Conservation (phyloP, 768 basidiomycete genomes). For the Kwoniella sp. region DNA sequence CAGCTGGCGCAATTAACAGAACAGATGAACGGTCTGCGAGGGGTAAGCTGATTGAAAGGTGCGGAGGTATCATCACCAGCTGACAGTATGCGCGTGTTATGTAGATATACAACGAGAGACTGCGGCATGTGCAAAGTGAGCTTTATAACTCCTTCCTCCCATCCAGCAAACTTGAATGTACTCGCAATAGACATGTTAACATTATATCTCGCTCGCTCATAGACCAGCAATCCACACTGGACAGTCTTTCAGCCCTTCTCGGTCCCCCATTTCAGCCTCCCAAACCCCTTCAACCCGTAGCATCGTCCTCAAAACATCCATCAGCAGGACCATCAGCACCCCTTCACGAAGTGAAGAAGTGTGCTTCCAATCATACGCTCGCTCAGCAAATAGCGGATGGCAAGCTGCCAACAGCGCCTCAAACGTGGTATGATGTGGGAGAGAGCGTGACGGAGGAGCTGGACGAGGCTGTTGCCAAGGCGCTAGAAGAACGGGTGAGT, state of each 20-base stretch:
- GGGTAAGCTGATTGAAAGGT: conserved; percentile 17
- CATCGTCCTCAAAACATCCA: conserved; percentile 30
- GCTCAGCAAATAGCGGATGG: conserved; percentile 23
- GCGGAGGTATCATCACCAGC: neutral
- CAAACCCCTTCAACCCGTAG: conserved; percentile 46
- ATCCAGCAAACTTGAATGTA: too few species aligned
- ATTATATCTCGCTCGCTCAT: conserved; percentile 48
- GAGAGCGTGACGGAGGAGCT: conserved; percentile 31
- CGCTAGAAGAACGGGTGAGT: conserved; percentile 39
- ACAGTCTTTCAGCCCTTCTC: conserved; percentile 79
- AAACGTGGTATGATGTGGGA: conserved; percentile 38
- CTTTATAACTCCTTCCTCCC: too few species aligned
- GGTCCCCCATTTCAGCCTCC: conserved; percentile 68
- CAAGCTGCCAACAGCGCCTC: conserved; percentile 7
- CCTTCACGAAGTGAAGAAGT: conserved; percentile 7
- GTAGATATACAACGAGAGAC: conserved; percentile 41
- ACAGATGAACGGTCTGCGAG: conserved; percentile 67
- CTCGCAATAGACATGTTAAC: conserved; percentile 36
- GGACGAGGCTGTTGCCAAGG: conserved; percentile 28
- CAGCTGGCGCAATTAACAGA: conserved; percentile 70
- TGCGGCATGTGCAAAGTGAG: conserved; percentile 42
- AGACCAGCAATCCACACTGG: conserved; percentile 70
- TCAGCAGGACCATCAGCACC: conserved; percentile 14
- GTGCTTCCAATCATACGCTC: conserved; percentile 12
- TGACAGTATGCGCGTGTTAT: neutral